These are phyloP conservation scores for Teratosphaeria gauchensis DNA, from an alignment of 2,329 filamentous ascomycete genomes.

Conservation along the genomic window DNA sequence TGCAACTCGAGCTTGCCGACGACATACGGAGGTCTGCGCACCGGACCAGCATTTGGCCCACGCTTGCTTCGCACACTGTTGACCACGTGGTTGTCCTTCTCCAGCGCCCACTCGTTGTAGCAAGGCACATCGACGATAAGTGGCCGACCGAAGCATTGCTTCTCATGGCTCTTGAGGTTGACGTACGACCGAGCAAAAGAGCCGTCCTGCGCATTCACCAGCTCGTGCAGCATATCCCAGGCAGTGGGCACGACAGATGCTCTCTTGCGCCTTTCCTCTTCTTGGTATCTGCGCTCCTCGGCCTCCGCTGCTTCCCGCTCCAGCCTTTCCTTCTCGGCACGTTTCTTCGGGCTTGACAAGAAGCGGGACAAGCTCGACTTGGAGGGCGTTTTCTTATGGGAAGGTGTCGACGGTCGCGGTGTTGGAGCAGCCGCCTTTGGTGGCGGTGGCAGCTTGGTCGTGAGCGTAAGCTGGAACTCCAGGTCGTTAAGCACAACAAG, in stretches of 20 bases:
- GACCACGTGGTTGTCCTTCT: slow-evolving; percentile 60
- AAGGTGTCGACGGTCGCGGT: slow-evolving; percentile 58
- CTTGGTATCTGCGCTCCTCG: slow-evolving; percentile 31
- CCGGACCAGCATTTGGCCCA: slow-evolving; percentile 44
- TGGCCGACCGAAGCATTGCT: slow-evolving; percentile 76
- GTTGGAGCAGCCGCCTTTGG: slow-evolving; percentile 4
- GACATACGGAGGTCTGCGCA: slow-evolving; percentile 83
- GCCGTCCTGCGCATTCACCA: slow-evolving; percentile 77
- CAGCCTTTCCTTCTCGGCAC: slow-evolving; percentile 82
- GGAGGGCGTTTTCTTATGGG: slow-evolving; percentile 28
- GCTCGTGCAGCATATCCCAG: slow-evolving; percentile 77
- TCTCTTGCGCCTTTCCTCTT: slow-evolving; percentile 42
- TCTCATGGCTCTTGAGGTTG: slow-evolving; percentile 85
- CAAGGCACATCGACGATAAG: slow-evolving; percentile 82
- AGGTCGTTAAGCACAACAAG: slow-evolving; percentile 93
- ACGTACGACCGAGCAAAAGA: slow-evolving; percentile 93
- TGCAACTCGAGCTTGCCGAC: slow-evolving; percentile 91
- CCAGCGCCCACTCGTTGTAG: slow-evolving; percentile 97
- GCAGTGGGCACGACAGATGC: slow-evolving; percentile 53
- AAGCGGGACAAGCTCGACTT: slow-evolving; percentile 68
- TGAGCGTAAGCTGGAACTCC: slow-evolving; percentile 96
- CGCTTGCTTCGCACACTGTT: slow-evolving; percentile 90
- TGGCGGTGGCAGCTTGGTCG: slow-evolving; percentile 70
- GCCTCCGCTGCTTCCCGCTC: slow-evolving; percentile 73
- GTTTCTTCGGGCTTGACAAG: slow-evolving; percentile 91